A percentile compares a stretch with the other conserved stretches of the same genome.
These are phyloP conservation scores for Zea mays DNA, from an alignment of 176 grass and related monocot genomes.

Conservation along the genomic window DNA sequence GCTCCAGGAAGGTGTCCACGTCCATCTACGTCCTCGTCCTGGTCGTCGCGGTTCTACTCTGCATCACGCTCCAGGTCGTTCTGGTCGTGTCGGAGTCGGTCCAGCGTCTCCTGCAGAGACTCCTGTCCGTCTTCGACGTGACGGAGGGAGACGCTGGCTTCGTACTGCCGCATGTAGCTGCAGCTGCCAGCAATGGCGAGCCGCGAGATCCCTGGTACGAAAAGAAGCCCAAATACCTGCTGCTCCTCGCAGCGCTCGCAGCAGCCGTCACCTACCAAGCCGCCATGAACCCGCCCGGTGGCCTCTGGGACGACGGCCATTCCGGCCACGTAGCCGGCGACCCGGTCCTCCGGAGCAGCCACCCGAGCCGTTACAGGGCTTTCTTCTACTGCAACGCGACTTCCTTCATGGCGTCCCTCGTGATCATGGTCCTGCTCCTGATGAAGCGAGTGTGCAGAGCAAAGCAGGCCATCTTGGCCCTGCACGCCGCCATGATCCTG, in stretches of 20 bases:
- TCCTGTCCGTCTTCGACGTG: constrained; percentile 4
- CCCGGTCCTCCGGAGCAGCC: constrained; percentile 40
- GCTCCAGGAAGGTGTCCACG: too few species aligned
- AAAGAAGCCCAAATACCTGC: too few species aligned
- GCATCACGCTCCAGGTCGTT: constrained; percentile 11
- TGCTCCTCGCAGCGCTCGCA: too few species aligned
- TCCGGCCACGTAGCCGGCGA: constrained; percentile 1
- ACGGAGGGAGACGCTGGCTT: background rate
- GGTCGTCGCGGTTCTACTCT: too few species aligned
- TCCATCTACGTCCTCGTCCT: too few species aligned
- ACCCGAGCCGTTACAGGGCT: constrained; percentile 40
- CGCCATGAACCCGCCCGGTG: constrained; percentile 50
- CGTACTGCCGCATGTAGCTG: background rate
- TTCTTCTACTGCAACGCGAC: constrained; percentile 65
- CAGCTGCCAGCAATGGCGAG: too few species aligned
- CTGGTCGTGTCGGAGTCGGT: constrained; percentile 25
- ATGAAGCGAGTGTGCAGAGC: constrained; percentile 33
- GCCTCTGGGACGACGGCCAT: constrained; percentile 30
- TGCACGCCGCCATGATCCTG: constrained; percentile 58
- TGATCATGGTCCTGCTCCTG: constrained; percentile 54
- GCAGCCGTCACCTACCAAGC: constrained; percentile 46
- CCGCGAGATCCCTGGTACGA: too few species aligned
- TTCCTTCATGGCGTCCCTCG: constrained; percentile 56
- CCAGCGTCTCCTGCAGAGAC: background rate
- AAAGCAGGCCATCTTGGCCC: constrained; percentile 20